Percentiles rank a stretch among this genome's conserved stretches.
Conservation (phyloP, 2,329 filamentous ascomycete genomes). For the Clonostachys sp. region DNA sequence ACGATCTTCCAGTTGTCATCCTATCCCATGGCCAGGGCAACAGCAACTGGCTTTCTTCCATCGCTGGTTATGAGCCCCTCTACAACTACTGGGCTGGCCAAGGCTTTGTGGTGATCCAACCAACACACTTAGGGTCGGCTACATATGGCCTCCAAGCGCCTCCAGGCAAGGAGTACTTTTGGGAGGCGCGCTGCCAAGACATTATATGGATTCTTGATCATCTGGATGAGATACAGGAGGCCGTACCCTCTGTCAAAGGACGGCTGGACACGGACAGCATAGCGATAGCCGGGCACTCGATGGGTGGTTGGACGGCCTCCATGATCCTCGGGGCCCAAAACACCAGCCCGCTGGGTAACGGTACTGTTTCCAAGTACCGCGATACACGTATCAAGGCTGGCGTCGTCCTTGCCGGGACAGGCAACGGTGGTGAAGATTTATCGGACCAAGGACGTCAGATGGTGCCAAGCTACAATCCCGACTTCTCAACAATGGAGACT, state of each 20-base stretch:
- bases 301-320: conserved; percentile 10
- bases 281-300: conserved; percentile 14
- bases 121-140: conserved; percentile 5
- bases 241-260: conserved; percentile 11
- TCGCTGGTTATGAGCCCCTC: conserved; percentile 14
- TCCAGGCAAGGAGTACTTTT: conserved; percentile 7
- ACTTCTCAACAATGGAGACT: conserved; percentile 11
- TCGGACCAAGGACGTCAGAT: conserved; percentile 6
- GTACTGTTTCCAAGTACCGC: conserved; percentile 3
- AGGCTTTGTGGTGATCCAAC: conserved; percentile 18
- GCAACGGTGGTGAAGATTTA: conserved; percentile 7
- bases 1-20: conserved; percentile 13
- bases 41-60: conserved; percentile 15
- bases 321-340: conserved; percentile 12
- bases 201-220: conserved; percentile 13
- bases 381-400: conserved; percentile 16
- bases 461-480: conserved; percentile 9
- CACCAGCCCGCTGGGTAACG: conserved; percentile 10
- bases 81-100: conserved; percentile 16
- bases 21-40: conserved; percentile 17
- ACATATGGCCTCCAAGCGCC: background rate
- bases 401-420: conserved; percentile 12
- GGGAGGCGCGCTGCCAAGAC: conserved; percentile 12
- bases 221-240: conserved; percentile 12
- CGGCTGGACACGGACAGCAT: conserved; percentile 13